Conservation (phyloP, 129 eudicot genomes). For the Lactuca saligna region DNA sequence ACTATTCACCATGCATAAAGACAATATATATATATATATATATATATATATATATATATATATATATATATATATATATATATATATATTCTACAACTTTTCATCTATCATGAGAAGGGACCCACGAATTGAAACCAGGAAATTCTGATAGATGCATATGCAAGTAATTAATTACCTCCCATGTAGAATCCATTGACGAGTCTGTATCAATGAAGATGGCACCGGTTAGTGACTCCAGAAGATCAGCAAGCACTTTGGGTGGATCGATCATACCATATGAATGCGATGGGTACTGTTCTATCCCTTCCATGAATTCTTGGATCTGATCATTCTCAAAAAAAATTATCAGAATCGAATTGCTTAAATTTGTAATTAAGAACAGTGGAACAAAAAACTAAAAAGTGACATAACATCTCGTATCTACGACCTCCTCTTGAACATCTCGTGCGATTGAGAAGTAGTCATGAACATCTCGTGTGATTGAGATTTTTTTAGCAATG, state of each 20-base stretch:
- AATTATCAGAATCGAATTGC: neutral
- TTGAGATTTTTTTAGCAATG: neutral
- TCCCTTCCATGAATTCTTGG: constrained; percentile 40
- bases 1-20: too few species aligned
- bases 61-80: too few species aligned
- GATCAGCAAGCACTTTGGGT: constrained; percentile 70
- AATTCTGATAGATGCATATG: neutral
- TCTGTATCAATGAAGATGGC: constrained; percentile 52
- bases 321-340: constrained; percentile 36
- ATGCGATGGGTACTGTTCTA: constrained; percentile 46
- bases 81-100: neutral
- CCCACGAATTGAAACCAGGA: neutral
- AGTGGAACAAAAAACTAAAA: neutral
- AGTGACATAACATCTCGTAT: too few species aligned
- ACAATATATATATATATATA: too few species aligned
- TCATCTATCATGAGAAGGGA: neutral
- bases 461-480: neutral
- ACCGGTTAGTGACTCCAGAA: constrained; percentile 63
- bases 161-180: constrained; percentile 43
- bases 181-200: constrained; percentile 37
- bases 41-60: too few species aligned
- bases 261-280: constrained; percentile 56
- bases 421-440: too few species aligned
- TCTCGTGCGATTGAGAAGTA: neutral
- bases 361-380: too few species aligned